Evolutionary conservation across 2,329 filamentous ascomycete species (phyloP), one percentile per base, ranked within the genome.

Genomic region (Cryphonectria japonica): DNA sequence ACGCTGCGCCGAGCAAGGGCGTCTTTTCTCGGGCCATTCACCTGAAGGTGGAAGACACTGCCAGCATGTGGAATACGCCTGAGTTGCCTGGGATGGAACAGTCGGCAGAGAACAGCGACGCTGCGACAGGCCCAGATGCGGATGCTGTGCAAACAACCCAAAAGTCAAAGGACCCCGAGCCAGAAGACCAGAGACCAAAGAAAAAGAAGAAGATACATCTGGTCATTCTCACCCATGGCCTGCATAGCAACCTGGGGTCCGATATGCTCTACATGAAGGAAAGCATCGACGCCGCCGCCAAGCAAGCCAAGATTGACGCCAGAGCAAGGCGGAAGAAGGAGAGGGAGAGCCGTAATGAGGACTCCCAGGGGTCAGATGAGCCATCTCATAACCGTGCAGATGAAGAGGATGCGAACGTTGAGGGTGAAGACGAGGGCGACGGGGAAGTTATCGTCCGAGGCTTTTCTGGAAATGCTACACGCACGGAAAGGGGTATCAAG

Each of bases 211-310:
- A 92, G 74, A 86, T 99, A 2, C 96, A 99, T 79, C 84, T 99
- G 59, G 96, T 99, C 34, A 86, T 99, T 46, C 82, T 99, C 66
- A 98, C 96, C 0, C 96, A 99, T 82, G 96, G 96, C 0, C 81
- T 99, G 74, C 96, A 99, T 80, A 97, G 95, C 81, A 99, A 99
- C 79, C 86, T 98, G 16, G 94, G 96, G 6, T 93, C 94, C 32
- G 96, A 99, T 79, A 97, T 99, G 96, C 85, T 99, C 29, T 99
- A 93, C 78, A 83, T 99, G 79, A 99, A 99, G 78, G 96, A 99
- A 81, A 97, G 94, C 80, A 98, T 99, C 73, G 96, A 99, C 82
- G 89, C 90, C 39, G 91, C 93, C 2, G 92, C 91, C 4, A 91
- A 85, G 76, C 90, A 95, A 78, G 92, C 93, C 39, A 91, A 91